These are phyloP conservation scores for Lepidium aucheri DNA, from an alignment of 345 rosid genomes.

Conservation along the genomic window DNA sequence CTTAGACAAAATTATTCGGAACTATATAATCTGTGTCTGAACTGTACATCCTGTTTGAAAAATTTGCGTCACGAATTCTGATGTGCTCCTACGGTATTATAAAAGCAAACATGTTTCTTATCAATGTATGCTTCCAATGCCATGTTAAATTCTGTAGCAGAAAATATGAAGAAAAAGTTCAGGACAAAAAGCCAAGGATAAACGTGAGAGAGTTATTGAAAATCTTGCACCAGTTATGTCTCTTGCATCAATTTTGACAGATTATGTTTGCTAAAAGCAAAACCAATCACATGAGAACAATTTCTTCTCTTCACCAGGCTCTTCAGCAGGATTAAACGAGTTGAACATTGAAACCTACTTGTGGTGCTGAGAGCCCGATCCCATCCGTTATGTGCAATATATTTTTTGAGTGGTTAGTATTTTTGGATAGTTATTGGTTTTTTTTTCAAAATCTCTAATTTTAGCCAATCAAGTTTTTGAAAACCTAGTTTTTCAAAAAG, in stretches of 20 bases:
- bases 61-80: background rate
- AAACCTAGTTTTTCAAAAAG: too few relatives aligned
- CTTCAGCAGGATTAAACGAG: conserved; percentile 74
- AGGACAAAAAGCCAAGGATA: conserved; percentile 22
- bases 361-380: conserved; percentile 92
- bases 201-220: conserved; percentile 57
- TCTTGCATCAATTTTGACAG: conserved; percentile 80
- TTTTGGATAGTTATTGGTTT: too few relatives aligned
- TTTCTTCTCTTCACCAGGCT: conserved; percentile 71
- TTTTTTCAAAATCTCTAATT: too few relatives aligned
- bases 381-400: conserved; percentile 78
- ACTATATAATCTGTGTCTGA: conserved; percentile 1
- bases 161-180: background rate
- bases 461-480: too few relatives aligned
- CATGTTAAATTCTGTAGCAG: conserved; percentile 11
- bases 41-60: conserved; percentile 7
- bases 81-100: conserved; percentile 2
- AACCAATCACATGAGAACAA: conserved; percentile 10
- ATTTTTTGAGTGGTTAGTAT: too few relatives aligned
- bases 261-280: conserved; percentile 71
- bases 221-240: conserved; percentile 67
- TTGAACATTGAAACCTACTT: conserved; percentile 80
- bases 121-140: background rate
- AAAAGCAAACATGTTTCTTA: conserved; percentile 8
- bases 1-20: too few relatives aligned